Conservation (phyloP, 352 stramenopile species). For the Phytophthora sp. region DNA sequence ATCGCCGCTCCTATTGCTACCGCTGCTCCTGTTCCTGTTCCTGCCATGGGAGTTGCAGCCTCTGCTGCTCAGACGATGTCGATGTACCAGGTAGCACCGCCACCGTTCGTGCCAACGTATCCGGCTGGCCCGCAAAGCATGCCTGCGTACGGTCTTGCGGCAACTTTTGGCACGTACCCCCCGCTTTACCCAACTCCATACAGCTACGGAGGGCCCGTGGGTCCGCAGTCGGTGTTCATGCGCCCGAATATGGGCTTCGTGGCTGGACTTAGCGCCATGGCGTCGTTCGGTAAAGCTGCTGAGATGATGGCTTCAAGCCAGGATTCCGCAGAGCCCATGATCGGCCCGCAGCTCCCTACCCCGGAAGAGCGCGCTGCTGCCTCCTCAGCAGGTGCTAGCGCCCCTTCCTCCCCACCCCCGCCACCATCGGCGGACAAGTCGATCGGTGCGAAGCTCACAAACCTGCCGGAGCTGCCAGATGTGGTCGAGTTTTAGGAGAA, state of each 20-base stretch:
- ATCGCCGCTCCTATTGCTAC: slow-evolving; percentile 14
- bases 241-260: slow-evolving; percentile 47
- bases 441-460: slow-evolving; percentile 25
- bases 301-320: slow-evolving; percentile 28
- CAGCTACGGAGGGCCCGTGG: slow-evolving; percentile 43
- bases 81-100: slow-evolving; percentile 34
- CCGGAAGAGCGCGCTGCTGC: slow-evolving; percentile 31
- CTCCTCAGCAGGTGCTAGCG: slow-evolving; percentile 29
- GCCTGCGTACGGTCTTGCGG: slow-evolving; percentile 44
- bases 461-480: slow-evolving; percentile 59
- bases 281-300: slow-evolving; percentile 35
- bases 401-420: slow-evolving; percentile 22
- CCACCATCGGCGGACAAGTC: slow-evolving; percentile 17
- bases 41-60: slow-evolving; percentile 12
- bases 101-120: slow-evolving; percentile 48
- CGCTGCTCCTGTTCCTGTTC: slow-evolving; percentile 6
- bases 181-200: slow-evolving; percentile 51
- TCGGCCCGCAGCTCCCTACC: slow-evolving; percentile 55
- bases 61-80: slow-evolving; percentile 25
- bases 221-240: slow-evolving; percentile 34
- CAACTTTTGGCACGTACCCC: slow-evolving; percentile 46
- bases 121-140: slow-evolving; percentile 35
- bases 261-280: slow-evolving; percentile 40
- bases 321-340: slow-evolving; percentile 43
- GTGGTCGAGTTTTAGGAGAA: slow-evolving; percentile 54